Base-by-base conservation (phyloP, 108 stramenopile genomes). In the Skeletonema costatum region DNA sequence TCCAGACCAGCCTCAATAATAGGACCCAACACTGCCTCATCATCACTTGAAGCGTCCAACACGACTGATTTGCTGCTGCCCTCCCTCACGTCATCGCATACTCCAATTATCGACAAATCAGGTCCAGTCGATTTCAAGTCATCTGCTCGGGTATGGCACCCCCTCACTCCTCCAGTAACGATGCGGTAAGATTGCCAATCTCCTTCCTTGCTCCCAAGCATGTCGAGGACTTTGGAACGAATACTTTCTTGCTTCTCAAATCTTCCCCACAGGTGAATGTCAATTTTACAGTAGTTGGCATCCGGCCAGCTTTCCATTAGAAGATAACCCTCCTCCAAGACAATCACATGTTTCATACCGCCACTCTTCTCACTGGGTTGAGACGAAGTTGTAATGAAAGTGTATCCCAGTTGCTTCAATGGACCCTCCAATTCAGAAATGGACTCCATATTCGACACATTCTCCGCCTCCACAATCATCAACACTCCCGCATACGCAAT, bases 91-190 rank as follows among this genome's bases (percentile, higher is more conserved):
- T 73, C 67, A 50, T 74, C 80, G 32, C 48, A 50, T 50, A 50
- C 48, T 50, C 48, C 82, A 42, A 72, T 65, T 32, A 77, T 77
- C 38, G 66, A 77, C 39, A 73, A 74, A 30, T 74, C 82, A 4
- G 95, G 95, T 36, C 95, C 95, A 39, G 86, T 84, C 16, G 84
- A 80, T 38, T 83, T 81, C 11, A 84, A 83, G 72, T 96, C 95
- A 31, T 93, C 87, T 33, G 84, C 80, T 92, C 95, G 92, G 31
- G 87, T 88, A 39, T 78, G 70, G 12, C 80, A 81, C 50, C 90
- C 93, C 70, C 83, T 85, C 88, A 94, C 92, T 21, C 93, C 93
- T 56, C 93, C 93, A 64, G 85, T 86, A 51, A 94, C 88, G 68
- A 94, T 83, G 41, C 91, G 88, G 76, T 78, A 94, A 10, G 75